Evolutionary conservation across 768 basidiomycete species (phyloP).

Genomic region (Agaricus subrufescens): DNA sequence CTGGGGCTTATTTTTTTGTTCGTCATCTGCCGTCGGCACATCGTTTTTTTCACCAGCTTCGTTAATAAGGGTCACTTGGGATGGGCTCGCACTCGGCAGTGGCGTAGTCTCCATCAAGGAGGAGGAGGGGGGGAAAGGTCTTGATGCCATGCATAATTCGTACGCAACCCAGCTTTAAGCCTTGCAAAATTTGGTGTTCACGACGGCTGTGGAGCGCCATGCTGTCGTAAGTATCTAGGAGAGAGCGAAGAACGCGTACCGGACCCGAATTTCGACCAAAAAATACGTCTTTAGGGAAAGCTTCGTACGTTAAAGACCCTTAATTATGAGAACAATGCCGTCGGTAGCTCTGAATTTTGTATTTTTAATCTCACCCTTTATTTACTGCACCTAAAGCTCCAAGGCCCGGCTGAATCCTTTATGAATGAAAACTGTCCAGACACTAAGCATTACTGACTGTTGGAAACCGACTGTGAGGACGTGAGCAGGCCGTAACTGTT

Average conservation of each 20-base stretch:
- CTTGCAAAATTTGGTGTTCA: not conserved
- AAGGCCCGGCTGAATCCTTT: no score
- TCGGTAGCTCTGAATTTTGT: not conserved
- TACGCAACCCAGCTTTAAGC: not conserved
- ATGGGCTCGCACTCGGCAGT: not conserved
- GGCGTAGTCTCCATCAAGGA: not conserved
- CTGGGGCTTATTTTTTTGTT: not conserved
- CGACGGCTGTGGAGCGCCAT: not conserved
- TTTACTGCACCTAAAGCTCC: not conserved
- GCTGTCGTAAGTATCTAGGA: not conserved
- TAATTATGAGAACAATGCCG: not conserved
- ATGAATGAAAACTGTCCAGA: no score
- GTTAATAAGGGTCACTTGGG: not conserved
- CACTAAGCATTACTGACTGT: no score
- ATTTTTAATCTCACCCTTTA: not conserved
- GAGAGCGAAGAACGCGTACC: not conserved
- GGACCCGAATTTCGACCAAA: not conserved
- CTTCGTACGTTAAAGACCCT: not conserved
- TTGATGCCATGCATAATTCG: not conserved
- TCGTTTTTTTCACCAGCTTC: not conserved
- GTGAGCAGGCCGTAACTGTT: no score
- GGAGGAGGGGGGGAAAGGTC: not conserved
- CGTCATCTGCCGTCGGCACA: not conserved
- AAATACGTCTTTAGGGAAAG: not conserved
- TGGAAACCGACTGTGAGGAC: no score